A percentile compares a stretch with the other conserved stretches of the same genome.
These are phyloP conservation scores for Choanephora cucurbitarum DNA, from an alignment of 371 early-diverging fungal genomes.

Conservation along the genomic window DNA sequence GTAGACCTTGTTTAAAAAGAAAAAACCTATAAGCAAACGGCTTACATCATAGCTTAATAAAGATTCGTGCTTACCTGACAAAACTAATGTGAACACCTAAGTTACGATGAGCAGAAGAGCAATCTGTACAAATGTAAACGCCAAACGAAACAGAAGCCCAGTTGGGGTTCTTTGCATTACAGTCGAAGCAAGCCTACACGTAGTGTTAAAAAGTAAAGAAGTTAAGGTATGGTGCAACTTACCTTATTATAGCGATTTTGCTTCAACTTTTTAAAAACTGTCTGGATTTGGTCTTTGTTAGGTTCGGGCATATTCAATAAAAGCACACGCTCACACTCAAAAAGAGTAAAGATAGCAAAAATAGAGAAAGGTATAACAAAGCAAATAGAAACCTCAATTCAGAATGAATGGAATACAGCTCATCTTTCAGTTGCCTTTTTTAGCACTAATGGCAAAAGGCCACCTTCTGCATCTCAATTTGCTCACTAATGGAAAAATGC, in stretches of 20 bases:
- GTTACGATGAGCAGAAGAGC: conserved; percentile 94
- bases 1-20: conserved; percentile 79
- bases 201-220: neutral
- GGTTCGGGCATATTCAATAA: conserved; percentile 60
- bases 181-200: conserved; percentile 93
- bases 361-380: no score
- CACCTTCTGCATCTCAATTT: no score
- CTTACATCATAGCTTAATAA: no score
- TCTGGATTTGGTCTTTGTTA: conserved; percentile 74
- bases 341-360: no score
- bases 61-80: conserved; percentile 74
- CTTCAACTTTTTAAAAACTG: conserved; percentile 79
- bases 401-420: no score
- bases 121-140: conserved; percentile 97
- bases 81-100: conserved; percentile 96
- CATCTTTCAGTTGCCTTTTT: no score
- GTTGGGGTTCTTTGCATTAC: conserved; percentile 93
- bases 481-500: no score
- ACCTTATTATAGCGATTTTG: conserved; percentile 82
- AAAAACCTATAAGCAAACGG: no score
- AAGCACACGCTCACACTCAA: no score
- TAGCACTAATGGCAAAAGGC: no score
- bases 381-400: no score
- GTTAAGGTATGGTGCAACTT: no score
- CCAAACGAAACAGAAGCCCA: conserved; percentile 98